Base-by-base conservation (phyloP, 1,139 yeast genomes). In the Candida sp. region DNA sequence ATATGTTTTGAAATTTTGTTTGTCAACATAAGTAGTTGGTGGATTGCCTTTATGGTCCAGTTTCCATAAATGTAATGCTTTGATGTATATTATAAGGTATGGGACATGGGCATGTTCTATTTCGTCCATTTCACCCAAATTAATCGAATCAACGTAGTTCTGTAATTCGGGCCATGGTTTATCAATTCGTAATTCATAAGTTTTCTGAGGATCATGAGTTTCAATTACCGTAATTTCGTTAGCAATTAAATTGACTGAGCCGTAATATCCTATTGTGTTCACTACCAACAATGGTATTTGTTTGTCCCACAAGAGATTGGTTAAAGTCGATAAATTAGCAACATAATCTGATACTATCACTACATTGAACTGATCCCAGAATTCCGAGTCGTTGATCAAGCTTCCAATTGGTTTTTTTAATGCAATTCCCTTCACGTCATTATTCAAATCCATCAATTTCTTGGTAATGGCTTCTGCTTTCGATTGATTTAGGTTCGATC, bases 141-240 rank as follows among this genome's bases (percentile, higher is more conserved):
- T 77, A 42, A 83, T 66, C 1, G 76, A 60, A 45, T 79, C 77
- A 7, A 80, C 73, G 53, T 73, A 82, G 0, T 63, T 63, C 36
- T 64, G 62, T n/a, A 91, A 64, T 51, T 86, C 89, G 0, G 72
- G 66, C 97, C 97, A 93, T 1, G 96, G 93, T 3, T 58, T 49
- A 47, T 84, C 85, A 4, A 91, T 66, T 41, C 97, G 68, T 44
- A 91, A 66, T 54, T 89, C 97, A 33, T 75, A 81, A 3, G 84
- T 59, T 8, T 77, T 68, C 35, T 82, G 81, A 1, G 79, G 77
- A 36, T 82, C 82, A 61, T 91, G 97, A 0, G 96, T 80, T 52
- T 91, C 95, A 15, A 88, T 68, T 0, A 88, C 79, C 4, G 85
- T 79, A 19, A 79, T 77, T 47, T 79, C 84, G 36, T 66, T 63